These are phyloP conservation scores for Jimgerdemannia lactiflua DNA, from an alignment of 192 early-diverging fungal genomes.

Conservation along the genomic window DNA sequence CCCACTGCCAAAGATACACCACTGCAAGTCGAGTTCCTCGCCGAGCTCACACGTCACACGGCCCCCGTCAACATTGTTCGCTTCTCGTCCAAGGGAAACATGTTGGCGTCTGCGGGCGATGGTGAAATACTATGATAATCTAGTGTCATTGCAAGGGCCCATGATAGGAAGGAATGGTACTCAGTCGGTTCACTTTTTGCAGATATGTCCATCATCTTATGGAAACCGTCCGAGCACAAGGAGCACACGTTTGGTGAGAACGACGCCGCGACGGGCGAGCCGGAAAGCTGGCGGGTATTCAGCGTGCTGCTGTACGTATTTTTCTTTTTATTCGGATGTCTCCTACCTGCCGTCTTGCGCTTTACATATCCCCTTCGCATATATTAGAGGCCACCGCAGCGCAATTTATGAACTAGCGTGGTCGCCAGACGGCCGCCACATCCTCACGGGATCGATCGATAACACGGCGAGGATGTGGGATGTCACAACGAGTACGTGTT, in stretches of 20 bases:
- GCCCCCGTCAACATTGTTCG: conserved; percentile 92
- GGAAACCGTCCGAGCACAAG: conserved; percentile 65
- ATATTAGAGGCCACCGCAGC: conserved; percentile 59
- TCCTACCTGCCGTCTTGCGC: too few relatives aligned
- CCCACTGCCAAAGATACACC: conserved; percentile 37
- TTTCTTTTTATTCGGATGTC: neutral
- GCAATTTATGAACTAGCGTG: conserved; percentile 94
- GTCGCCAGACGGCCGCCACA: conserved; percentile 82
- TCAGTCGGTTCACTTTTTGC: conserved; percentile 4
- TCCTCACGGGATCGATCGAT: conserved; percentile 87
- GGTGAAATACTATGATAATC: conserved; percentile 49
- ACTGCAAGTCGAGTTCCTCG: conserved; percentile 68
- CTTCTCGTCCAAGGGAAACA: conserved; percentile 71
- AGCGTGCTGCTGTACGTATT: conserved; percentile 59
- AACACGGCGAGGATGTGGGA: conserved; percentile 87
- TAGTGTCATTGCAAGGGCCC: too few relatives aligned
- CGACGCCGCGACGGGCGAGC: conserved; percentile 40
- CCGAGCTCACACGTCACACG: conserved; percentile 81
- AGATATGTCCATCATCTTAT: conserved; percentile 88
- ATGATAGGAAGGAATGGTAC: too few relatives aligned
- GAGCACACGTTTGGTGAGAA: conserved; percentile 37
- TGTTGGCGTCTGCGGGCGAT: conserved; percentile 89
- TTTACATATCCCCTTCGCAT: too few relatives aligned
- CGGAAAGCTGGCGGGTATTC: conserved; percentile 76
- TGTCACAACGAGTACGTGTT: conserved; percentile 60